Evolutionary conservation across 192 early-diverging fungal species (phyloP).

Genomic region (Mortierella alpina): DNA sequence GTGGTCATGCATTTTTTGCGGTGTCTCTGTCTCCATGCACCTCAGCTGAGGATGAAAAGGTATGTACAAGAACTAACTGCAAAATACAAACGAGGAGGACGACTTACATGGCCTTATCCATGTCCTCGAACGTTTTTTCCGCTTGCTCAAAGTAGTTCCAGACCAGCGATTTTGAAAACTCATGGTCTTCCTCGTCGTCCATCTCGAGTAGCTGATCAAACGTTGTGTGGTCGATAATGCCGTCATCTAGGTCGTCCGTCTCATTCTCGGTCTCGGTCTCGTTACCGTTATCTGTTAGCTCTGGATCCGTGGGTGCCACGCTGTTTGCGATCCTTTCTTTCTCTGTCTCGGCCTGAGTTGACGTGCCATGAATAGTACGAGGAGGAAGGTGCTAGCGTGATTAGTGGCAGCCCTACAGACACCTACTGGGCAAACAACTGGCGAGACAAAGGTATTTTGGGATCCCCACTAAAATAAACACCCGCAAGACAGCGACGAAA

Average conservation of each 20-base stretch:
- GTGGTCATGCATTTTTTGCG: no score
- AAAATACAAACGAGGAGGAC: neutral
- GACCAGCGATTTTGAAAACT: constrained; percentile 84
- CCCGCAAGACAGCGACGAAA: constrained; percentile 7
- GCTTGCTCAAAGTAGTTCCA: constrained; percentile 91
- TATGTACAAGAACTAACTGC: neutral
- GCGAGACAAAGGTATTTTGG: constrained; percentile 13
- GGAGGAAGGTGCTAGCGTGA: no score
- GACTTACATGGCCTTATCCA: constrained; percentile 80
- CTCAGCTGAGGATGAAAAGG: neutral
- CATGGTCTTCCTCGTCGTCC: constrained; percentile 92
- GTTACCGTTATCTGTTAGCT: constrained; percentile 13
- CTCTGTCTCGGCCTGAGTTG: constrained; percentile 26
- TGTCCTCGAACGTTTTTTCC: constrained; percentile 82
- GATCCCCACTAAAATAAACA: constrained; percentile 21
- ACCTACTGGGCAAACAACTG: no score
- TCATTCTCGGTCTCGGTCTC: constrained; percentile 29
- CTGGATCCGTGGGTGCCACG: constrained; percentile 8
- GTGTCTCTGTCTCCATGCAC: neutral
- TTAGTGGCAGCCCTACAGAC: no score
- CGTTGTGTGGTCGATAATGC: constrained; percentile 79
- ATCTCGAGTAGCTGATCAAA: constrained; percentile 94
- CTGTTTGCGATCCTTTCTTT: constrained; percentile 5
- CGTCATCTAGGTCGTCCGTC: constrained; percentile 19
- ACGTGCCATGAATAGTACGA: neutral